Conservation (phyloP, 306 rosid species). For the Sechiopsis laciniata region DNA sequence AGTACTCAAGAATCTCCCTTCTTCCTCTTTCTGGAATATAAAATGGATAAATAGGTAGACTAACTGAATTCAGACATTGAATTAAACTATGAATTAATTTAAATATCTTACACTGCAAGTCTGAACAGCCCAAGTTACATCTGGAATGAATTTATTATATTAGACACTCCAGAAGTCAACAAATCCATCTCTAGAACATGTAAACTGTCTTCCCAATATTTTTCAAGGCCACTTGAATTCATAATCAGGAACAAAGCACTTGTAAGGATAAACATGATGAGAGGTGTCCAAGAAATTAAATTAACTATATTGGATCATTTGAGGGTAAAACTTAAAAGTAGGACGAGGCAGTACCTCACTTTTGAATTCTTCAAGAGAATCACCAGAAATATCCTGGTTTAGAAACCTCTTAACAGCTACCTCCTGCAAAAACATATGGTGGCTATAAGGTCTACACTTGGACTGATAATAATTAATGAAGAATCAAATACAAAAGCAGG, state of each 20-base stretch:
- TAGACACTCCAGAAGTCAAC: not conserved
- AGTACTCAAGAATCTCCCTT: not conserved
- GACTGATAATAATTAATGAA: constrained; percentile 21
- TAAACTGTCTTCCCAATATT: not conserved
- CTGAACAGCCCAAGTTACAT: not conserved
- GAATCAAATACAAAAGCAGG: not conserved
- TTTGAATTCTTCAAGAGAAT: constrained; percentile 83
- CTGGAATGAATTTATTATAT: not conserved
- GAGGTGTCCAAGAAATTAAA: constrained; percentile 7
- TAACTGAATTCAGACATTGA: not conserved
- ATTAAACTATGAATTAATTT: not conserved
- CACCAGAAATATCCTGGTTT: constrained; percentile 80
- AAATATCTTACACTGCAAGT: not conserved
- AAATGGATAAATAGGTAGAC: not conserved
- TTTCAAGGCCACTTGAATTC: not conserved
- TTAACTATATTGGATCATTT: not conserved
- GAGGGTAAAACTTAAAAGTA: constrained; percentile 14
- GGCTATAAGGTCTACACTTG: constrained; percentile 21
- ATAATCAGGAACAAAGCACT: not conserved
- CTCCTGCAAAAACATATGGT: constrained; percentile 50
- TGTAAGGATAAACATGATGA: constrained; percentile 2
- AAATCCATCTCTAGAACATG: not conserved
- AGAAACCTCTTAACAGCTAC: constrained; percentile 93
- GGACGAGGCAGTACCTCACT: constrained; percentile 57
- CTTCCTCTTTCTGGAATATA: constrained; percentile 13